Base-by-base conservation (phyloP, 768 basidiomycete species). In the Lactarius sp. region DNA sequence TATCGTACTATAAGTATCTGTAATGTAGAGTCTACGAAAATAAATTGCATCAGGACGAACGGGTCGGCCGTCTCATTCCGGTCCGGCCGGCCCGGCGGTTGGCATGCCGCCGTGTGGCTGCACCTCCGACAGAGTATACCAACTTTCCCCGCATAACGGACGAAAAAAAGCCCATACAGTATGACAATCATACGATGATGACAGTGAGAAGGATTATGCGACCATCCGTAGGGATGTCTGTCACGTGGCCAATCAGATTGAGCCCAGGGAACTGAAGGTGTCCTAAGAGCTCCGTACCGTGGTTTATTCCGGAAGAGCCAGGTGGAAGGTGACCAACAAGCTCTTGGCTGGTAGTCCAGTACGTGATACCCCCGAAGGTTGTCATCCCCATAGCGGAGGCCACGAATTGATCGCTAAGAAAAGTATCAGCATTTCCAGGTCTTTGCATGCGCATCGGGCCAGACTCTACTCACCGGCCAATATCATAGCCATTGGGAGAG, bases 181-280 rank as follows among this genome's bases (percentile, higher is more conserved):
- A 27, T 27, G 22, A 1, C 22, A 27, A 27, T 27, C 2, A 27
- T 27, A 27, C 22, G 22, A 27, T 27, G 22, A 73, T 79, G 20
- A 86, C 80, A 1, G 82, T 86, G 59, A 87, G 73, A 22, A 65
- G 68, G 1, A 78, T 78, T 16, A 82, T 80, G 39, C 80, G 75
- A 50, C 85, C 85, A 68, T 86, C 85, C 36, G 79, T 79, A 3
- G 85, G 78, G 57, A 86, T 88, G 36, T 76, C 85, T 85, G 65
- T 56, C 14, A 79, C 81, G 9, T 56, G 20, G 34, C 44, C 52
- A 41, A 49, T 53, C 51, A 64, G 16, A 13, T 52, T 22, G 27
- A 4, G 9, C 13, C 14, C 8, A 4, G 13, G 50, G 39, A 34
- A 27, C 27, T 27, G 27, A 27, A 18, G 31, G 16, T 12, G 31